Evolutionary conservation across 441 rosid species (phyloP), one percentile per base, ranked within the genome.

Genomic region (Corymbia calophylla): DNA sequence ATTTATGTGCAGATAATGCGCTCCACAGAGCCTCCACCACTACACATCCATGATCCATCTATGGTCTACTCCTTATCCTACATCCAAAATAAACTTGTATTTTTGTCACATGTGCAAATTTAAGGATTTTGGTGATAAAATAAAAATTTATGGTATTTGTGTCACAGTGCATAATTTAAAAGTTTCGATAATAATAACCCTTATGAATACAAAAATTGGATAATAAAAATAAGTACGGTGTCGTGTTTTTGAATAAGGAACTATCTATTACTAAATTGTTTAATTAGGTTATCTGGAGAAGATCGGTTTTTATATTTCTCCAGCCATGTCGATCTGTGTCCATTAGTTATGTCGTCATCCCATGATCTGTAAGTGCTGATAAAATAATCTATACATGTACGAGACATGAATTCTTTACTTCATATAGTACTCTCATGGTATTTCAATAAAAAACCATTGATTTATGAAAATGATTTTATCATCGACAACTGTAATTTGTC

Each of bases 41-140:
- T 25, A 1, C n/a, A 3, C 29, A 58, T 2, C n/a, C 15, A 0
- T 58, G 0, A 58, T 58, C 3, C 0, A 58, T 25, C 0, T 25
- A 2, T 58, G 64, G 64, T 1, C 3, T 58, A 10, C 9, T 58
- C 64, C 0, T 58, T 58, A 58, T 58, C 64, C 64, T 23, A 58
- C 64, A 58, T 58, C 64, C 64, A 58, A 58, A 23, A 58, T 58
- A 58, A 25, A 0, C 25, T 25, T 58, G 14, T 58, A 58, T 58
- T 58, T 25, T 27, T 58, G 64, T 58, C 64, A 58, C 64, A 39
- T 5, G 14, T 58, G 1, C n/a, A 58, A 58, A 3, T 25, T 0
- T 58, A n/a, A 58, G 64, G 25, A 14, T 39, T 39, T 39, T 12
- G n/a, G n/a, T 25, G 14, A 10, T 58, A 25, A 58, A 58, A 58